Percentiles rank a stretch among this genome's conserved stretches.
Evolutionary conservation across 2,329 filamentous ascomycete species (phyloP).

Genomic region (Ophiostoma ips): DNA sequence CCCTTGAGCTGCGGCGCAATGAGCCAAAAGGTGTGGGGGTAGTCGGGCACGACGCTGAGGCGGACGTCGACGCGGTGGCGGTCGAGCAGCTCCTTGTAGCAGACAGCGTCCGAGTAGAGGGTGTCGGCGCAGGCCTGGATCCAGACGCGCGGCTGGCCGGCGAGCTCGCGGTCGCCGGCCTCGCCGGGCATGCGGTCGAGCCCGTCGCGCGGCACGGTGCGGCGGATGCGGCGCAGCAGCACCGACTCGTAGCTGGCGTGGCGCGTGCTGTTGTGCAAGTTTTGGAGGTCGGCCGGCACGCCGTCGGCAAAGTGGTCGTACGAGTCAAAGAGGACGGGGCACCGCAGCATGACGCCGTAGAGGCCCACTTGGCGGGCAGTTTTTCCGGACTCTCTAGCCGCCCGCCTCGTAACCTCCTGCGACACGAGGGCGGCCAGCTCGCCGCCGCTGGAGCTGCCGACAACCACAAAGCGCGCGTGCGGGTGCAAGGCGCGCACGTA

Average conservation of each 20-base stretch:
- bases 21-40: conserved; percentile 40
- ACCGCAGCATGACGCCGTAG: conserved; percentile 30
- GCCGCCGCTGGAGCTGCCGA: conserved; percentile 34
- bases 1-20: conserved; percentile 28
- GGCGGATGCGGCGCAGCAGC: conserved; percentile 21
- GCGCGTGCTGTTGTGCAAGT: conserved; percentile 26
- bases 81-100: conserved; percentile 30
- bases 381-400: background rate
- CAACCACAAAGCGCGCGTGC: conserved; percentile 20
- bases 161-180: conserved; percentile 17
- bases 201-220: conserved; percentile 26
- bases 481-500: conserved; percentile 13
- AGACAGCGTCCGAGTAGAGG: conserved; percentile 36
- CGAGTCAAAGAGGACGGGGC: conserved; percentile 26
- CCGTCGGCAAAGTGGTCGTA: conserved; percentile 26
- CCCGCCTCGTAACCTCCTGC: conserved; percentile 15
- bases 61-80: conserved; percentile 26
- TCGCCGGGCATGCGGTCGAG: conserved; percentile 29
- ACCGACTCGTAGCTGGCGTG: conserved; percentile 24
- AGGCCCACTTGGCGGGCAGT: conserved; percentile 14
- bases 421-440: conserved; percentile 32
- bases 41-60: conserved; percentile 30
- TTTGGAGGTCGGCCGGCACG: conserved; percentile 23
- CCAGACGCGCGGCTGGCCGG: conserved; percentile 28
- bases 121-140: conserved; percentile 36